Percentiles rank a stretch among this genome's conserved stretches.
Evolutionary conservation across 2,329 filamentous ascomycete species (phyloP).

Genomic region (Lasiodiplodia theobromae): DNA sequence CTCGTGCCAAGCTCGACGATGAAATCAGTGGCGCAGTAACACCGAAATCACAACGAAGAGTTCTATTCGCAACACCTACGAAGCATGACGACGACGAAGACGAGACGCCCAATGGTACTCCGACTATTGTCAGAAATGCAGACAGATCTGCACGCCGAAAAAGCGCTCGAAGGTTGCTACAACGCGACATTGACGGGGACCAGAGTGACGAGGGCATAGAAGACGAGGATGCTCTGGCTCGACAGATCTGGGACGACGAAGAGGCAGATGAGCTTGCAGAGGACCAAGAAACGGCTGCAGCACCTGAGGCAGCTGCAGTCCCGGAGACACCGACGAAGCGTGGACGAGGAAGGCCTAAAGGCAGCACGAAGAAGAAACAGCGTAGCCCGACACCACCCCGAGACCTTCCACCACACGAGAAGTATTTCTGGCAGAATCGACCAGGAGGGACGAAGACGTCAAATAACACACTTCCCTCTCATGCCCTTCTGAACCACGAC

Average conservation of each 20-base stretch:
- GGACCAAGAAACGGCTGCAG: constrained; percentile 48
- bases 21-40: constrained; percentile 42
- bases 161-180: constrained; percentile 78
- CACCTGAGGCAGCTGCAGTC: constrained; percentile 47
- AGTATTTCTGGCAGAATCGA: constrained; percentile 92
- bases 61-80: constrained; percentile 55
- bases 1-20: constrained; percentile 39
- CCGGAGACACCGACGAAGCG: constrained; percentile 58
- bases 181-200: constrained; percentile 70
- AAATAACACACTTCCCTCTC: constrained; percentile 78
- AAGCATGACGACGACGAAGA: constrained; percentile 44
- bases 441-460: constrained; percentile 84
- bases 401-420: constrained; percentile 84
- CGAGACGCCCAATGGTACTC: constrained; percentile 69
- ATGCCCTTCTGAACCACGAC: constrained; percentile 84
- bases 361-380: constrained; percentile 58
- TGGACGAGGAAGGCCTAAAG: constrained; percentile 61
- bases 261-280: constrained; percentile 52
- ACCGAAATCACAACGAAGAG: constrained; percentile 53
- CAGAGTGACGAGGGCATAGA: constrained; percentile 74
- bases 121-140: constrained; percentile 71
- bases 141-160: constrained; percentile 88
- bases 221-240: constrained; percentile 71
- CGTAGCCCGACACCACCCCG: constrained; percentile 80
- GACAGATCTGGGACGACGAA: constrained; percentile 70